Base-by-base conservation (phyloP, 306 rosid genomes). In the Malus asiatica region DNA sequence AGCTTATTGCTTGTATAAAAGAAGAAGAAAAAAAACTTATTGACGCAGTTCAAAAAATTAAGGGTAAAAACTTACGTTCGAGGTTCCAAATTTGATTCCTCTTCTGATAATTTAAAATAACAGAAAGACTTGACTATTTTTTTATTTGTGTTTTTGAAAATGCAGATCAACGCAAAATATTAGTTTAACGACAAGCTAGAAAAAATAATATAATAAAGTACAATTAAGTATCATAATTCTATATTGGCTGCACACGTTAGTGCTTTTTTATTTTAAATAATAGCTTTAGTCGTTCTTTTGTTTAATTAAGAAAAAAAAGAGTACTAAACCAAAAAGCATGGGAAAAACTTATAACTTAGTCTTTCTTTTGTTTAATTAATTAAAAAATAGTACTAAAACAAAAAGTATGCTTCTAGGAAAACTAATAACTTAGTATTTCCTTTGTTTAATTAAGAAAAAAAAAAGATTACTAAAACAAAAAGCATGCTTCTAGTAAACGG, bases 221-320 rank as follows among this genome's bases (percentile, higher is more conserved):
- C 22, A 62, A 19, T 45, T 27, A 42, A 42, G n/a, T 73, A 60
- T 73, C 77, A 42, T 22, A 11, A 29, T 45, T 74, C 32, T 62
- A 62, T 74, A 74, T 44, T 74, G 77, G 70, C 69, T 11, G 61
- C 77, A 74, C 32, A 74, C 46, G 61, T 29, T 62, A 44, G 32
- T 29, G 45, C 46, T 74, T 61, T 64, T 3, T 64, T 64, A 13
- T 12, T 27, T 73, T 20, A 64, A 74, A 61, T 74, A 29, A 18
- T 42, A 2, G 63, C 11, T 22, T 22, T 62, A 45, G 29, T 27
- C 51, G 1, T 35, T 48, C 30, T 53, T 58, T 72, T 14, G 20
- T 9, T 72, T 22, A 40, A 44, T 62, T 74, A 11, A 42, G 5
- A 44, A 44, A 11, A 14, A 25, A 15, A 62, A 14, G 6, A 22